Base-by-base conservation (phyloP, 352 stramenopile species). In the Globisporangium camurandrum region DNA sequence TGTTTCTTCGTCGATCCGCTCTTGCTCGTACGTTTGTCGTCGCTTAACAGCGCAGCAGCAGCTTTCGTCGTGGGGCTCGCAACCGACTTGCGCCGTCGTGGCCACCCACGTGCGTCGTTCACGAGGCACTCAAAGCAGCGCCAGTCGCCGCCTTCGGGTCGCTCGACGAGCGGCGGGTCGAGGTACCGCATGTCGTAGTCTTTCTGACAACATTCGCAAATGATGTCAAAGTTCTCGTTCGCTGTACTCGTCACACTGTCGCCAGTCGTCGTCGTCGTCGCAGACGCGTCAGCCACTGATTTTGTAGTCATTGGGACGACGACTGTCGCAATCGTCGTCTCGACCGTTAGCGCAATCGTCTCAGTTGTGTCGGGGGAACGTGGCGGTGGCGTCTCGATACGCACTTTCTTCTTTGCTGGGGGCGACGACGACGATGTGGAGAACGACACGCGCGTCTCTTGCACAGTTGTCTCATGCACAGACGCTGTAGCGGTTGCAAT, bases 121-220 rank as follows among this genome's bases (percentile, higher is more conserved):
- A 94, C 84, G 8, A 94, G 71, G 41, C 84, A 94, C 50, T 94
- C 84, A 54, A 94, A 93, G 56, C 84, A 94, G 20, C 78, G 67
- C 84, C 84, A 94, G 37, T 92, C 83, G n/a, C n/a, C n/a, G 36
- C 82, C 83, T 17, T 60, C 58, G 2, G 83, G 83, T 20, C 75
- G 81, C 41, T 89, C 72, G 10, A 82, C 67, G 14, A 94, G 66
- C 2, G 83, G 83, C 51, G 83, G 83, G 23, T 94, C 83, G 27
- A 94, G 38, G 51, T 92, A 89, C 36, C 80, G 71, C 62, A 88
- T 87, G 60, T 94, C 83, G 39, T 94, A 92, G 19, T 67, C 69
- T 36, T 88, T 87, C 37, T 77, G 78, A 52, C 83, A 94, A 22
- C 68, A 75, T 26, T 75, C 76, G 28, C 83, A 94, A 5, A 72